Conservation (phyloP, 805 yeast species). For the Yamadazyma scolyti region DNA sequence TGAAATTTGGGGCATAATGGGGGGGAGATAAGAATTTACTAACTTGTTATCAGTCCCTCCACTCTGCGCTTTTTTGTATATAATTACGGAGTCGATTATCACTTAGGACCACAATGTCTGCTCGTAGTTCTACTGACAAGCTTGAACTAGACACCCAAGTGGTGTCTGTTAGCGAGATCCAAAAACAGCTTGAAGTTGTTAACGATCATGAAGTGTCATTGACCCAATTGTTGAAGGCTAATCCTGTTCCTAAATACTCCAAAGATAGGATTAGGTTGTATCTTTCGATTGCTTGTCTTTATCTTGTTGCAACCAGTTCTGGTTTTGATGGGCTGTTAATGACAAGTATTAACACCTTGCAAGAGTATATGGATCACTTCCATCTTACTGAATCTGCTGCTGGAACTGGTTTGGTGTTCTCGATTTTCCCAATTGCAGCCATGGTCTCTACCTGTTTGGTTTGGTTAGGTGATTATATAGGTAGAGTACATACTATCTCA, state of each 20-base stretch:
- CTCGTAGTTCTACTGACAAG: no score
- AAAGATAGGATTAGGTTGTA: slow-evolving; percentile 4
- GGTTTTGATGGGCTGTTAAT: slow-evolving; percentile 44
- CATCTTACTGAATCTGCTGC: slow-evolving; percentile 19
- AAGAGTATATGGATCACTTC: slow-evolving; percentile 7
- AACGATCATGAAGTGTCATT: slow-evolving; percentile 1
- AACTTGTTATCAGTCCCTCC: no score
- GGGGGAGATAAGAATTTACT: no score
- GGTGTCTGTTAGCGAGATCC: no score
- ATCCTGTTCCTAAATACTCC: slow-evolving; percentile 5
- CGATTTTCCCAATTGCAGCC: slow-evolving; percentile 22
- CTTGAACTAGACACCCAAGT: no score
- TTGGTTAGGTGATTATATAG: slow-evolving; percentile 24
- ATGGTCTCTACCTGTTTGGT: slow-evolving; percentile 19
- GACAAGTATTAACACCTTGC: slow-evolving; percentile 12
- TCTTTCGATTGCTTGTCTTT: slow-evolving; percentile 5
- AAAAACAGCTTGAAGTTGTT: no score
- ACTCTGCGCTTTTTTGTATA: no score
- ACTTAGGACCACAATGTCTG: no score
- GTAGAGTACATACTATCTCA: slow-evolving; percentile 26
- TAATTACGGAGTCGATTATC: no score
- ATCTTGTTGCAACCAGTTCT: slow-evolving; percentile 36
- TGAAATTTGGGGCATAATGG: no score
- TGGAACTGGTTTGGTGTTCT: slow-evolving; percentile 32
- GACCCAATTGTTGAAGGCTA: slow-evolving; percentile 2